Percentiles rank a stretch among this genome's conserved stretches.
These are phyloP conservation scores for Oryza officinalis DNA, from an alignment of 176 grass and related monocot species.

Conservation along the genomic window DNA sequence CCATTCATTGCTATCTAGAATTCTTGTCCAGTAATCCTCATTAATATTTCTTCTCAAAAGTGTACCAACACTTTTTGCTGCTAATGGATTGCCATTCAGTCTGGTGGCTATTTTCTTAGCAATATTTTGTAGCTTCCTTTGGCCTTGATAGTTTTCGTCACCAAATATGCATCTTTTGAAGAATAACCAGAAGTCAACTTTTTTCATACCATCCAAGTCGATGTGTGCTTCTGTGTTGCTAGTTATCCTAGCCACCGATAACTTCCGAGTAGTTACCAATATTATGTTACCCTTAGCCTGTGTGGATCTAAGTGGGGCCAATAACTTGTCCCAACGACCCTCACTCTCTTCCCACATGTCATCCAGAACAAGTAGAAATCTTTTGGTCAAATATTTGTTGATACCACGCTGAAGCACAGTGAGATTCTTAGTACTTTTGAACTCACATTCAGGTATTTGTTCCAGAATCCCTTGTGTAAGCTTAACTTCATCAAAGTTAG, in stretches of 20 bases:
- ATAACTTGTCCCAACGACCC: slow-evolving; percentile 44
- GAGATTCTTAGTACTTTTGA: not conserved
- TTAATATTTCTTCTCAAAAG: slow-evolving; percentile 31
- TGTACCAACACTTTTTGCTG: slow-evolving; percentile 52
- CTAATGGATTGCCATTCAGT: slow-evolving; percentile 54
- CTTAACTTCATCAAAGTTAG: slow-evolving; percentile 48
- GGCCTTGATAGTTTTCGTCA: not conserved
- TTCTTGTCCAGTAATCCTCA: slow-evolving; percentile 31
- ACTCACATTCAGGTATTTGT: not conserved
- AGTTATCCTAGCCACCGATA: slow-evolving; percentile 28
- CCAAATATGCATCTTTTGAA: slow-evolving; percentile 56
- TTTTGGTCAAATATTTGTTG: slow-evolving; percentile 34
- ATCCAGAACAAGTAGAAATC: slow-evolving; percentile 61
- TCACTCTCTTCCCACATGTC: slow-evolving; percentile 58
- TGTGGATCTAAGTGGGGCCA: slow-evolving; percentile 54
- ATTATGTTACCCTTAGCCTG: slow-evolving; percentile 34
- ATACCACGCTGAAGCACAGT: slow-evolving; percentile 33
- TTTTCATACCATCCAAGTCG: slow-evolving; percentile 43
- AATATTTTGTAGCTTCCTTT: slow-evolving; percentile 26
- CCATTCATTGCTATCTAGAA: slow-evolving; percentile 43
- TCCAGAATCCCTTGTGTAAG: slow-evolving; percentile 37
- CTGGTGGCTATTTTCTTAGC: slow-evolving; percentile 40
- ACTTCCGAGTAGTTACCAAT: slow-evolving; percentile 52
- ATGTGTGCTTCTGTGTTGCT: not conserved
- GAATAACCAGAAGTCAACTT: slow-evolving; percentile 33